Conservation (phyloP, 805 yeast genomes). For the Metschnikowia matae region DNA sequence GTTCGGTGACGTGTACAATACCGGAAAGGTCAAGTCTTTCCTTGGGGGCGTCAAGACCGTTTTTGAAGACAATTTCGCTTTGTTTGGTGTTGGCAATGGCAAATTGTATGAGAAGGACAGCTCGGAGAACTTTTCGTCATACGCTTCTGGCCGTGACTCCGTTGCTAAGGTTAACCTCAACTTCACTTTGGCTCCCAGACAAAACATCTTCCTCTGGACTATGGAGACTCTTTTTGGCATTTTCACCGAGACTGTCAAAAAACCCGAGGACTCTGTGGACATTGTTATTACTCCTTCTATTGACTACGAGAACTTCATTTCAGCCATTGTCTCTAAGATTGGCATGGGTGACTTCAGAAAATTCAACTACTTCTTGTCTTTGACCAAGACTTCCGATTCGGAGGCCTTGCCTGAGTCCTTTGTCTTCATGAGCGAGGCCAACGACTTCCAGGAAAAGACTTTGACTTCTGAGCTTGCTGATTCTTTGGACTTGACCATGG, state of each 20-base stretch:
- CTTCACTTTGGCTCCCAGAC: conserved; percentile 71
- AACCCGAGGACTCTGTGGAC: conserved; percentile 57
- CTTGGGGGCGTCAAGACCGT: conserved; percentile 48
- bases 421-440: conserved; percentile 86
- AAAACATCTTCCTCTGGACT: conserved; percentile 64
- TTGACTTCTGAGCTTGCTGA: conserved; percentile 42
- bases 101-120: conserved; percentile 57
- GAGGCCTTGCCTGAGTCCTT: conserved; percentile 64
- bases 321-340: conserved; percentile 81
- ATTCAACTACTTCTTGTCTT: conserved; percentile 73
- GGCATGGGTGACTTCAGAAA: conserved; percentile 75
- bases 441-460: conserved; percentile 71
- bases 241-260: conserved; percentile 50
- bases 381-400: conserved; percentile 78
- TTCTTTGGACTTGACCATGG: conserved; percentile 41
- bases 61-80: conserved; percentile 66
- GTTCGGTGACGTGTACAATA: conserved; percentile 60
- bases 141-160: conserved; percentile 86
- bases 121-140: conserved; percentile 59
- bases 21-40: conserved; percentile 49
- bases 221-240: conserved; percentile 60
- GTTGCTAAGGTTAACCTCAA: conserved; percentile 59
- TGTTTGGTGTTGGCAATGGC: conserved; percentile 58
- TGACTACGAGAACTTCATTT: conserved; percentile 64
- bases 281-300: conserved; percentile 56